These are phyloP conservation scores for Psilocybe cubensis DNA, from an alignment of 768 basidiomycete species.

Conservation along the genomic window DNA sequence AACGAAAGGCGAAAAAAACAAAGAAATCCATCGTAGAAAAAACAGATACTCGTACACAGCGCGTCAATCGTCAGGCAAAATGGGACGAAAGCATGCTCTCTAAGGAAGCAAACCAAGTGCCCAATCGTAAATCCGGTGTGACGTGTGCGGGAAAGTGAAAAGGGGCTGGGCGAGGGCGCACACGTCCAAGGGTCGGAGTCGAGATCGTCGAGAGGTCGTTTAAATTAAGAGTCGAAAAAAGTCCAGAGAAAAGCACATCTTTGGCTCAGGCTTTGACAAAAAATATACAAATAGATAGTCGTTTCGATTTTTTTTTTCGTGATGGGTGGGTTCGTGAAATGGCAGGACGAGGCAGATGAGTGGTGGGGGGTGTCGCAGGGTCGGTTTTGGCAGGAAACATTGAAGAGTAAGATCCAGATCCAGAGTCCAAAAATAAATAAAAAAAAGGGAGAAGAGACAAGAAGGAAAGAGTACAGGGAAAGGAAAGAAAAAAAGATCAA, in stretches of 20 bases:
- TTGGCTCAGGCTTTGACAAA: neutral
- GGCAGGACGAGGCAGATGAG: neutral
- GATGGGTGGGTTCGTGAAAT: neutral
- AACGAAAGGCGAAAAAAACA: neutral
- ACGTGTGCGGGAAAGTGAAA: neutral
- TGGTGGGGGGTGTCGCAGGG: neutral
- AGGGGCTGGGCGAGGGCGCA: neutral
- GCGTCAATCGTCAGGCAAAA: neutral
- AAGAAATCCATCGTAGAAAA: neutral
- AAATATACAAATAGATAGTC: slow-evolving; percentile 3
- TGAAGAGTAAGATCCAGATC: neutral
- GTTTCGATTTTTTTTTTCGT: too few species aligned
- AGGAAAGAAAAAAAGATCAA: slow-evolving; percentile 37
- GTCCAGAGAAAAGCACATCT: neutral
- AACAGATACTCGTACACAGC: neutral
- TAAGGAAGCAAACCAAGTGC: neutral
- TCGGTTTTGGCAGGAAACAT: too few species aligned
- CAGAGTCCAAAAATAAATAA: neutral
- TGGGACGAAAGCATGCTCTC: neutral
- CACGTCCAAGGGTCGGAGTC: neutral
- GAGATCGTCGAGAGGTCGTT: neutral
- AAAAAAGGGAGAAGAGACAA: neutral
- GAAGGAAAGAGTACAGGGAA: neutral
- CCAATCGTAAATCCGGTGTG: neutral
- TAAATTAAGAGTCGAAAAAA: slow-evolving; percentile 3